These are phyloP conservation scores for Vitis rotundifolia DNA, from an alignment of 164 flowering plant genomes.

Conservation along the genomic window DNA sequence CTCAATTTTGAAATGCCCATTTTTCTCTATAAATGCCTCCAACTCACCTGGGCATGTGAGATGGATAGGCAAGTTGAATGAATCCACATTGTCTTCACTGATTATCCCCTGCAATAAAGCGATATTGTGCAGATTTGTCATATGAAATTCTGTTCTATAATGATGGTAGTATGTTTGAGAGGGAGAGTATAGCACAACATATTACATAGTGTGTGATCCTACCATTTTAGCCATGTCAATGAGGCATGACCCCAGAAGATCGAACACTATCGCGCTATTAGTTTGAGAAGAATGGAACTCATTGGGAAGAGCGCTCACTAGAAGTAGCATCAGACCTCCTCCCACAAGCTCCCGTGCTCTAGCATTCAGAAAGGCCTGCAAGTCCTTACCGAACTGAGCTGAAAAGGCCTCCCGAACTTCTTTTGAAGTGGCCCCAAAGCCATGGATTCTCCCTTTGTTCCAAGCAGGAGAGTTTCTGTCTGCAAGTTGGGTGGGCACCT, in stretches of 20 bases:
- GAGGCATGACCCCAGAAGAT: background rate
- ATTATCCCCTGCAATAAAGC: slow-evolving; percentile 5
- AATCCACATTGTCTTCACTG: slow-evolving; percentile 7
- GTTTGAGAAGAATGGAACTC: too few relatives aligned
- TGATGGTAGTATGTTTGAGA: too few relatives aligned
- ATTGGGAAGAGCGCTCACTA: too few relatives aligned
- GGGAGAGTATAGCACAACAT: too few relatives aligned
- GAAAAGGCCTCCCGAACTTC: too few relatives aligned
- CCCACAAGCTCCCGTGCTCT: slow-evolving; percentile 4
- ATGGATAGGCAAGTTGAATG: slow-evolving; percentile 10
- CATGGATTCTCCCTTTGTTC: too few relatives aligned
- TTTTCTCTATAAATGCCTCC: background rate
- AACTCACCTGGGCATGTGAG: background rate
- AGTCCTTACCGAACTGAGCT: background rate
- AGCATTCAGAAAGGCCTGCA: background rate
- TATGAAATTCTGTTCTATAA: too few relatives aligned
- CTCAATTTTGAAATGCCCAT: slow-evolving; percentile 5
- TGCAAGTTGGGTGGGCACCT: background rate
- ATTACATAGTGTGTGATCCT: background rate
- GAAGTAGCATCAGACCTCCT: slow-evolving; percentile 6
- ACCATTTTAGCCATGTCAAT: slow-evolving; percentile 11
- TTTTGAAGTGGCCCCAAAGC: too few relatives aligned
- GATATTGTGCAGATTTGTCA: too few relatives aligned
- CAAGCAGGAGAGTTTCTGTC: too few relatives aligned
- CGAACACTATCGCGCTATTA: too few relatives aligned